phyloP scores from a whole-genome alignment of 2,329 filamentous ascomycete genomes.

The Pestalotiopsis sp. region DNA sequence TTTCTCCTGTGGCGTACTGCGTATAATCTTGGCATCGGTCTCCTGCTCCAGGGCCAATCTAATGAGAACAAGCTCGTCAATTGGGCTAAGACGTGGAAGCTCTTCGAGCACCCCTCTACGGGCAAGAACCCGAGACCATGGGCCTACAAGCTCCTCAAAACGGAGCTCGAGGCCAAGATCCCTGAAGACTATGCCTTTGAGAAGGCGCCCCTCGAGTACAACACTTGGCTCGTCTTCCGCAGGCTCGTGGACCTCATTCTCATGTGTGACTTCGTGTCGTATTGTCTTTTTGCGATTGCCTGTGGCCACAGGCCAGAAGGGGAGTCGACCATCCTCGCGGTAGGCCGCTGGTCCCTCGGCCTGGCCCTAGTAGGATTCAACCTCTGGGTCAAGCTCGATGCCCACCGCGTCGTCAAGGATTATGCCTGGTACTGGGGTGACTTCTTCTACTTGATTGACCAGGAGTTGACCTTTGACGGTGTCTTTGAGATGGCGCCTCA shows the following conservation, averaged over 20 bases:
- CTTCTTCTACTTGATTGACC: conserved; percentile 98
- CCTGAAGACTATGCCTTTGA: conserved; percentile 92
- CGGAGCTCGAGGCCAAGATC: conserved; percentile 93
- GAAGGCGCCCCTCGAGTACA: conserved; percentile 93
- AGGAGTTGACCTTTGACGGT: conserved; percentile 96
- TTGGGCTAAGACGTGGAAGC: conserved; percentile 83
- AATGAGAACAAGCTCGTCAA: conserved; percentile 82
- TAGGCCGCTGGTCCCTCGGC: conserved; percentile 78
- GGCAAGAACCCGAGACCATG: conserved; percentile 81
- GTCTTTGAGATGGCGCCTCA: conserved; percentile 99
- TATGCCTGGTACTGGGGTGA: conserved; percentile 99
- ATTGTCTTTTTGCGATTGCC: conserved; percentile 92
- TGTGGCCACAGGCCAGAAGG: conserved; percentile 75
- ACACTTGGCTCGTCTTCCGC: conserved; percentile 97
- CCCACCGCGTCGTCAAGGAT: conserved; percentile 96
- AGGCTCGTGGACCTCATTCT: conserved; percentile 94
- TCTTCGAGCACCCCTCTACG: conserved; percentile 83
- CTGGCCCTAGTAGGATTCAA: conserved; percentile 87
- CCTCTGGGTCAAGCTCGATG: conserved; percentile 97
- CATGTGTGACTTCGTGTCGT: conserved; percentile 98
- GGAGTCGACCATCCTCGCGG: conserved; percentile 70
- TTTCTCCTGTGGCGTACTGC: conserved; percentile 91
- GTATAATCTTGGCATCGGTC: conserved; percentile 94
- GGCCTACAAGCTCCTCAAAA: conserved; percentile 82
- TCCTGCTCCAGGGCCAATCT: conserved; percentile 86